Evolutionary conservation across 345 rosid species (phyloP), one percentile per base, ranked within the genome.

Genomic region (Sisymbrium irio): DNA sequence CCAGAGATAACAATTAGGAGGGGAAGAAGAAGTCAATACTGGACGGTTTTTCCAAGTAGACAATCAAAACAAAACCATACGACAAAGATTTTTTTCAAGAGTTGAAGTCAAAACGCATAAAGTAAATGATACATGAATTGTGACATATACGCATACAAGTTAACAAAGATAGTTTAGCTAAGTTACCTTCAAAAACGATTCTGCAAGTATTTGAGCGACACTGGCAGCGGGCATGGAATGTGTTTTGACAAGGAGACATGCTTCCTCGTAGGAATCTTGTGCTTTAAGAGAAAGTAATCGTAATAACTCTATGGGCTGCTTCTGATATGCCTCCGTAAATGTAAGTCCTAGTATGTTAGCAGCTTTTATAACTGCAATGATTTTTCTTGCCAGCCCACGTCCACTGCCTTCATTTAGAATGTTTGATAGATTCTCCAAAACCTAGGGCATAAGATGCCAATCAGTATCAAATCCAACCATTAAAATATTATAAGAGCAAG

Each of bases 261-360:
- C 98, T 83, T 90, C 98, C 61, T 95, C 96, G 84, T 88, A 87
- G 41, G 99, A 92, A 62, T 95, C 99, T 71, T 92, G 99, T 68
- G 98, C 99, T 85, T 95, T 95, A 72, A 92, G 98, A 67, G 98
- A 90, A 73, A 92, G 98, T 72, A 95, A 87, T 75, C 90, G 96
- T 11, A 92, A 88, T 81, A 95, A 74, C 75, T 95, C 96, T 79
- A 86, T 62, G 17, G 98, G 97, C 75, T 88, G 96, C 83, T 90
- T 92, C 51, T 79, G 86, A 80, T 89, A 95, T 51, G 99, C 98
- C 85, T 95, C 99, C 1, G 79, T 85, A 77, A 95, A 92, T 71
- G 86, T 73, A 78, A 95, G 85, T 53, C 97, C 97, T 70, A 95
- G 81, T 65, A 87, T 80, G 73, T 92, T 92, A 73, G 98, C 97